Base-by-base conservation (phyloP, 1,284 basidiomycete genomes). In the Meripilus lineatus region DNA sequence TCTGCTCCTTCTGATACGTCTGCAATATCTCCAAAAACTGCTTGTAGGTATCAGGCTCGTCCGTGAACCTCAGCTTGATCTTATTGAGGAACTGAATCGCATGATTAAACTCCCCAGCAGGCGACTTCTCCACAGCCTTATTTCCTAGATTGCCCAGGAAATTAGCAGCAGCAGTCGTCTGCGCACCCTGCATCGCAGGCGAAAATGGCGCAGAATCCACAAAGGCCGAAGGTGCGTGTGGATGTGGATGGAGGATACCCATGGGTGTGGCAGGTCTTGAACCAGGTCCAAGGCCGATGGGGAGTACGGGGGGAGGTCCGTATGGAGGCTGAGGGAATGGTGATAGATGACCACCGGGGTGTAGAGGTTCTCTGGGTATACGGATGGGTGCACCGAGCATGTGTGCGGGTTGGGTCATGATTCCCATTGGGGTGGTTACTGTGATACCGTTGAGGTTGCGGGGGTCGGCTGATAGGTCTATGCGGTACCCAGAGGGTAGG, bases 71-170 rank as follows among this genome's bases (percentile, higher is more conserved):
- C 36, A 85, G 84, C 72, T 99, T 99, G 73, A 99, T 99, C 75
- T 94, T 95, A 77, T 98, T 98, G 56, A 99, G 84, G 63, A 95
- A 99, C 57, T 92, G 86, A 55, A 99, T 98, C 18, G 96, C 96
- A 61, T 95, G 93, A 64, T 97, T 93, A 73, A 99, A 98, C 63
- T 98, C 93, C 43, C 71, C 76, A 3, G 71, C 62, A 4, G 72
- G 71, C 45, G 74, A 70, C 49, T 61, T 61, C 32, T 48, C 50
- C 39, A 54, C 54, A 1, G 32, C 50, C 40, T 57, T 50, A 46
- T 56, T 53, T 38, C 55, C 51, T 51, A 81, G 67, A 44, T 74
- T 76, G 20, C 77, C 77, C 11, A 84, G 68, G 41, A 84, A 69
- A 32, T 77, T 75, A 2, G 80, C 82, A 0, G 78, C 80, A 6